These are phyloP conservation scores for Musa itinerans DNA, from an alignment of 176 grass and related monocot species.

Conservation along the genomic window DNA sequence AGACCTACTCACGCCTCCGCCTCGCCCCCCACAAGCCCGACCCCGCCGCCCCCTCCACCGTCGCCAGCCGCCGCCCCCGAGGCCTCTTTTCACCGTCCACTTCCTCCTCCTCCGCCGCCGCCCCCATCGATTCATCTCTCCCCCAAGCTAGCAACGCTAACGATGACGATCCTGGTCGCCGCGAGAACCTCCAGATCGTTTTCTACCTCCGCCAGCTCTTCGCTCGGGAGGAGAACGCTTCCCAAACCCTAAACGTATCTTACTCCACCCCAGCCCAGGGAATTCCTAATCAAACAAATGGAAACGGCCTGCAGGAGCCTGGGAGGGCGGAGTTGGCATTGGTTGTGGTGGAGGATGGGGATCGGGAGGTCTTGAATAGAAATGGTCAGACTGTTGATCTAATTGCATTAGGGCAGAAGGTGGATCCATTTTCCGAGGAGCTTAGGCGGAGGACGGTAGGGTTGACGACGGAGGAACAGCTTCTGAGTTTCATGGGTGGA, in stretches of 20 bases:
- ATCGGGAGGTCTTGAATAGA: constrained; percentile 44
- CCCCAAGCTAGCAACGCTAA: neutral
- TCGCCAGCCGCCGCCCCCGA: constrained; percentile 4
- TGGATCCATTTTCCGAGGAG: constrained; percentile 50
- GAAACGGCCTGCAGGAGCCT: neutral
- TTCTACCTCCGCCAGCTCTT: constrained; percentile 77
- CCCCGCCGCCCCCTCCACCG: constrained; percentile 10
- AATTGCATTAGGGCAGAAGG: constrained; percentile 33
- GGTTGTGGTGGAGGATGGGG: constrained; percentile 38
- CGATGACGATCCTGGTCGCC: constrained; percentile 12
- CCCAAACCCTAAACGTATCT: constrained; percentile 29
- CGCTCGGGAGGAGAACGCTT: constrained; percentile 25
- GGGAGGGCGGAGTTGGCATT: constrained; percentile 2
- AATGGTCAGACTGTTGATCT: constrained; percentile 62
- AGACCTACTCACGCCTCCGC: constrained; percentile 77
- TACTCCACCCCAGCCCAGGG: neutral
- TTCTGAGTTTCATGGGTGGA: constrained; percentile 57
- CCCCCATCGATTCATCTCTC: neutral
- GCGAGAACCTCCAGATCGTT: constrained; percentile 15
- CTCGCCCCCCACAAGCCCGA: constrained; percentile 28
- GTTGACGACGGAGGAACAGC: constrained; percentile 39
- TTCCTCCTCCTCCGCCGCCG: constrained; percentile 9
- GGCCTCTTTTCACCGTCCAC: constrained; percentile 1
- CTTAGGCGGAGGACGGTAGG: constrained; percentile 43
- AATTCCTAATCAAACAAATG: constrained; percentile 36